Evolutionary conservation across 257 asterid genomes (phyloP), one percentile per base, ranked within the genome.

Genomic region (Schizonepeta tenuifolia): DNA sequence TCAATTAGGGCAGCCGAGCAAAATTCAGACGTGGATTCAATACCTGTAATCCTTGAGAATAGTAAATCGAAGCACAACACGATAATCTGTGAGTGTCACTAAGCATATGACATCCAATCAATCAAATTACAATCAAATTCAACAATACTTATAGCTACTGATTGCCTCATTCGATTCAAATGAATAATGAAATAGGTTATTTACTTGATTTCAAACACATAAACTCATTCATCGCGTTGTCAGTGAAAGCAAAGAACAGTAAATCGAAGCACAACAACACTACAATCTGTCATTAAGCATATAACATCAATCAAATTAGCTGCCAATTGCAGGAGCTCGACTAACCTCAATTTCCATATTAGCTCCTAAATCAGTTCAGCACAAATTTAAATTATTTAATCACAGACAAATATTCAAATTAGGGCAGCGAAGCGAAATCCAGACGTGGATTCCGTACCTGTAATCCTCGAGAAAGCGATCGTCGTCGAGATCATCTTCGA

Each of bases 401-500:
- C 33, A 20, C 35, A 26, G 17, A 17, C 44, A 40, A 51, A 35
- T 40, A n/a, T 21, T 12, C 40, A 13, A 11, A 14, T 28, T 53
- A 49, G 41, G 17, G 15, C 47, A 43, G 36, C 18, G 33, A 26
- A 43, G 36, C 18, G 33, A 26, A 58, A 62, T 50, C 20, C 28
- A 8, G 20, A 67, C 31, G 69, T 20, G 24, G 15, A 57, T 65
- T 17, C 13, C 69, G 2, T 66, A 89, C 98, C 98, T 88, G 87
- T 91, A 94, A 7, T 89, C 91, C 69, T 88, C 84, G 35, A 94
- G 96, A 80, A 94, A 94, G 1, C 97, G 90, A 75, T 94, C 97
- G 33, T 91, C 98, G 43, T 91, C 91, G 51, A 94, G 86, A 88
- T 91, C 97, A 71, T 94, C 97, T 75, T 91, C 97, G 22, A 94